These are phyloP conservation scores for Aspergillaceae sp. DNA, from an alignment of 2,329 filamentous ascomycete species.

Conservation along the genomic window DNA sequence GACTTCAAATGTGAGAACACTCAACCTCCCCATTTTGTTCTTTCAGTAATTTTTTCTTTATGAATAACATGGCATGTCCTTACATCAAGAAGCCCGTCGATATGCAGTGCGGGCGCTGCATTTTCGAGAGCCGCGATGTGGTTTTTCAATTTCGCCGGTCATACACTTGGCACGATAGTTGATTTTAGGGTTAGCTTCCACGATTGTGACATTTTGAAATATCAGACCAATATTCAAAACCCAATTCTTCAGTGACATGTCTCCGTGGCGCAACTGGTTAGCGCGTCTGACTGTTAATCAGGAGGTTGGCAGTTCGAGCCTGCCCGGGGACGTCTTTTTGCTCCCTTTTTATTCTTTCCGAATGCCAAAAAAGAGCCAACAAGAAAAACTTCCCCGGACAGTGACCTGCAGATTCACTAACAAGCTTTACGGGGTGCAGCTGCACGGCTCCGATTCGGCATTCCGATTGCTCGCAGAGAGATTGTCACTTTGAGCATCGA, in stretches of 20 bases:
- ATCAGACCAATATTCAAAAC: not conserved
- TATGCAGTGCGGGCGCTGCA: too few species aligned
- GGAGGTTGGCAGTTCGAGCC: not conserved
- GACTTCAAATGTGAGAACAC: too few species aligned
- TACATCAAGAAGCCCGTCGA: too few species aligned
- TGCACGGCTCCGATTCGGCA: not conserved
- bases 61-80: too few species aligned
- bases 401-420: not conserved
- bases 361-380: not conserved
- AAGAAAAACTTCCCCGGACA: not conserved
- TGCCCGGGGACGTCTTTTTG: not conserved
- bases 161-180: too few species aligned
- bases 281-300: slow-evolving; percentile 1
- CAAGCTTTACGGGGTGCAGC: not conserved
- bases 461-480: not conserved
- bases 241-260: not conserved
- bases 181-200: too few species aligned
- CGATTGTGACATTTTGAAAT: too few species aligned
- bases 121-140: too few species aligned
- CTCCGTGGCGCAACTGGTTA: not conserved
- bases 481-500: too few species aligned
- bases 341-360: not conserved
- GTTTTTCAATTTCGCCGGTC: too few species aligned
- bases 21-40: too few species aligned
- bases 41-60: too few species aligned